Base-by-base conservation (phyloP, 352 stramenopile genomes). In the Pythium dissimile region DNA sequence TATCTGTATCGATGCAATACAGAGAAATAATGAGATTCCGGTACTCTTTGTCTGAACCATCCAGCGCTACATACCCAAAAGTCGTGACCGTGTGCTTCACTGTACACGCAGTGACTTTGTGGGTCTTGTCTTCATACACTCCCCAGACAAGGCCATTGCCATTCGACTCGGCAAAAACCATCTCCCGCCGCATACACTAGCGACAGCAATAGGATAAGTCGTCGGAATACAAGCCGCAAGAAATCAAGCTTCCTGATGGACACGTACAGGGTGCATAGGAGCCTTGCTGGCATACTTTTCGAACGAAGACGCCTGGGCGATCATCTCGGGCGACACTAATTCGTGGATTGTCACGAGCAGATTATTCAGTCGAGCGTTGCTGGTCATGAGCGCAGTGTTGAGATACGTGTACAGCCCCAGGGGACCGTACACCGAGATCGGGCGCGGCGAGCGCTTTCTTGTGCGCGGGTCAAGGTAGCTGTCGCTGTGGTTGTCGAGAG, bases 11-110 rank as follows among this genome's bases (percentile, higher is more conserved):
- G 0, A 21, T n/a, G 13, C 0, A 47, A 11, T 1, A 13, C 0
- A 52, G 50, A 34, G 7, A 21, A 27, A 24, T 5, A 37, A 11
- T 38, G 5, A 16, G 31, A 12, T 3, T 3, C 13, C 38, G 28
- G n/a, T 15, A 3, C n/a, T 21, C 4, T 13, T 18, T 6, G 5
- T 30, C 1, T 23, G 8, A 21, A 50, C n/a, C 1, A 45, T 4
- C 5, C 1, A 1, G 2, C 5, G 8, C 5, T 27, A 39, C 69
- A 27, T 75, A 95, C 75, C 84, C 86, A 27, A 94, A 93, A 46
- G 78, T 85, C 5, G 77, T 86, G 27, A 94, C 67, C 0, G 81
- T 92, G 61, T 94, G 86, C 60, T 85, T 84, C n/a, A 94, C 26
- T 32, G 70, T 72, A 13, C 77, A 67, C 15, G 86, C 83, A n/a